phyloP scores from a whole-genome alignment of 805 yeast genomes.

The Starmerella scarabaei region DNA sequence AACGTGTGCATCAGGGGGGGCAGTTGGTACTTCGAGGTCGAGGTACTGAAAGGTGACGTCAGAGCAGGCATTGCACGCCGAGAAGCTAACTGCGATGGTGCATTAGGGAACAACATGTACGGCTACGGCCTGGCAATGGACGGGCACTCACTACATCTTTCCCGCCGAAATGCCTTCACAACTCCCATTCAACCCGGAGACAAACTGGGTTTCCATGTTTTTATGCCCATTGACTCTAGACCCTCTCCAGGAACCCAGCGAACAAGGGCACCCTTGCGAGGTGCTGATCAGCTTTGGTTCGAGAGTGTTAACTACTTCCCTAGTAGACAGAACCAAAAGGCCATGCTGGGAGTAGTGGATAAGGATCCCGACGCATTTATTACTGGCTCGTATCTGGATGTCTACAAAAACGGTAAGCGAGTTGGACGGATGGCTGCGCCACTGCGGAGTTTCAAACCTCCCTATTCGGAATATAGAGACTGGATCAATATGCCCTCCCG shows the following conservation, averaged over 20 bases:
- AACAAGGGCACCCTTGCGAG: constrained; percentile 79
- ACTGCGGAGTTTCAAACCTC: constrained; percentile 66
- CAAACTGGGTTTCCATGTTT: constrained; percentile 62
- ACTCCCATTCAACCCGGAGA: constrained; percentile 63
- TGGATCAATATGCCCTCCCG: constrained; percentile 18
- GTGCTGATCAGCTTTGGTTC: constrained; percentile 60
- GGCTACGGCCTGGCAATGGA: constrained; percentile 54
- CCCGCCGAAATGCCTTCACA: constrained; percentile 50
- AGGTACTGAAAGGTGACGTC: constrained; percentile 42
- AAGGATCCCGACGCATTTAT: constrained; percentile 17
- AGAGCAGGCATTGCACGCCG: constrained; percentile 72
- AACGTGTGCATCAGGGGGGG: constrained; percentile 63
- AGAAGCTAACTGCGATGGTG: constrained; percentile 85
- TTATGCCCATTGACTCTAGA: constrained; percentile 40
- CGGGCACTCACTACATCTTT: constrained; percentile 53
- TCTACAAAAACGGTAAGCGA: constrained; percentile 63
- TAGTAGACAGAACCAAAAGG: constrained; percentile 32
- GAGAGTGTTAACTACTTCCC: constrained; percentile 74
- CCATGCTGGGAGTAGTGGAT: constrained; percentile 53
- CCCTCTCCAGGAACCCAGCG: constrained; percentile 28
- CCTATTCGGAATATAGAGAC: constrained; percentile 39
- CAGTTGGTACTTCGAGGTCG: constrained; percentile 63
- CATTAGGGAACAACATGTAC: constrained; percentile 90
- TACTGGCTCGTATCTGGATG: constrained; percentile 43
- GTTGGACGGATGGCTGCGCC: constrained; percentile 55